Evolutionary conservation across 352 stramenopile species (phyloP), one percentile per base, ranked within the genome.

Genomic region (Blastocystis sp.): DNA sequence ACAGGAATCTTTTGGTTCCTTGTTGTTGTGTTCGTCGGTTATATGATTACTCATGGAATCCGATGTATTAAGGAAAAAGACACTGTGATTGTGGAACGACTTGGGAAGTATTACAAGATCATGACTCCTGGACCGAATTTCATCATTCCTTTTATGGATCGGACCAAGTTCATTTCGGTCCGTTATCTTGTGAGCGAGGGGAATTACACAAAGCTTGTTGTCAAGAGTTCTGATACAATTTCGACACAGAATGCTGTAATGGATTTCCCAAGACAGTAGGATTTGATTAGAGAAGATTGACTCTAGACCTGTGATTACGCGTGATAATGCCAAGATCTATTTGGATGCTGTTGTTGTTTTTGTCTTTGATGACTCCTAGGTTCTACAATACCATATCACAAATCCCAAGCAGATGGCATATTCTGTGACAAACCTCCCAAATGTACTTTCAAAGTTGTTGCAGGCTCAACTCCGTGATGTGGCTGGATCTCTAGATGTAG

Each of bases 321-420:
- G 89, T 29, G 89, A 90, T 87, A 90, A 90, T 77, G 88, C 88
- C n/a, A 80, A 74, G 32, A 89, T 90, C 56, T 88, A 88, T 46
- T 67, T 90, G 29, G 88, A 89, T 81, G 88, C 88, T 21, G 88
- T 89, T 52, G 66, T 11, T 21, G n/a, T 69, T 32, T 16, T n/a
- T 24, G 7, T 11, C 29, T 9, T 80, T 1, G 39, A 65, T 61
- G 29, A 88, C 57, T 7, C 6, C 1, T 87, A 88, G 78, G 81
- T 90, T 51, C 80, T 90, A 0, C 75, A 88, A 46, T 90, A 90
- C 58, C 66, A 54, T 16, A 89, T 90, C 61, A 75, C 57, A n/a
- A 90, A 80, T 74, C 81, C 88, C 14, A 90, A 90, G 88, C 85
- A 63, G 39, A 90, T 90, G 86, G 88, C 90, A 7, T 90, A 90